Conservation (phyloP, 2,329 filamentous ascomycete genomes). For the Ophiostoma sp. region DNA sequence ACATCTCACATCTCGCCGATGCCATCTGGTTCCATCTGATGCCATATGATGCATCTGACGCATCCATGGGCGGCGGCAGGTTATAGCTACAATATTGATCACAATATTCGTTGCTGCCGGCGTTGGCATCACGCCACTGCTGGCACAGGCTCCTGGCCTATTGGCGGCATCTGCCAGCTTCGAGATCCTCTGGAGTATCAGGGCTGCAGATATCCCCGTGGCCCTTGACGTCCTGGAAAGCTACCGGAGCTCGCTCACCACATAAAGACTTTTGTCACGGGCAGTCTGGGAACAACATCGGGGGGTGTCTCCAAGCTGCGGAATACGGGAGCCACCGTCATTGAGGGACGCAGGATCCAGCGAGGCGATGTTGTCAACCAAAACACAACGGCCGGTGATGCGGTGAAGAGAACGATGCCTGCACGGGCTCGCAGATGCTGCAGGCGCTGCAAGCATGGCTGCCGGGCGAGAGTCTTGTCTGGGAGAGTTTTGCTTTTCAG, state of each 20-base stretch:
- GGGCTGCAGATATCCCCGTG: conserved; percentile 56
- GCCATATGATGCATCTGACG: too few species aligned
- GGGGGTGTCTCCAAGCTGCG: not conserved
- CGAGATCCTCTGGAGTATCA: conserved; percentile 63
- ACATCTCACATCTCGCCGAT: not conserved
- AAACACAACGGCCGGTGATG: conserved; percentile 26
- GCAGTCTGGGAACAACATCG: not conserved
- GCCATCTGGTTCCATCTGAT: not conserved
- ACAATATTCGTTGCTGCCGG: conserved; percentile 69
- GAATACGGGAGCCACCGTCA: conserved; percentile 33
- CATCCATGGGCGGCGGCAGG: too few species aligned
- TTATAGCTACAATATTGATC: too few species aligned
- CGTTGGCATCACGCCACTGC: conserved; percentile 75
- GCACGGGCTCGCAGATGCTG: conserved; percentile 42
- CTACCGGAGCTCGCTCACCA: conserved; percentile 47
- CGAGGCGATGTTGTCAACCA: conserved; percentile 38
- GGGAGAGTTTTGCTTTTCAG: conserved; percentile 51
- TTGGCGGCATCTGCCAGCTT: conserved; percentile 40
- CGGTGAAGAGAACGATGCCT: conserved; percentile 44
- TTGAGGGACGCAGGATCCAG: conserved; percentile 37
- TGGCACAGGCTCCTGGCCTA: conserved; percentile 57
- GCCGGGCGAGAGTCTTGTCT: conserved; percentile 48
- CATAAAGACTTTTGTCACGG: conserved; percentile 61
- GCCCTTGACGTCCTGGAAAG: conserved; percentile 53
- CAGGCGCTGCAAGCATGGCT: conserved; percentile 47